Evolutionary conservation across 768 basidiomycete genomes (phyloP).

Genomic region (Lyophyllum semitale): DNA sequence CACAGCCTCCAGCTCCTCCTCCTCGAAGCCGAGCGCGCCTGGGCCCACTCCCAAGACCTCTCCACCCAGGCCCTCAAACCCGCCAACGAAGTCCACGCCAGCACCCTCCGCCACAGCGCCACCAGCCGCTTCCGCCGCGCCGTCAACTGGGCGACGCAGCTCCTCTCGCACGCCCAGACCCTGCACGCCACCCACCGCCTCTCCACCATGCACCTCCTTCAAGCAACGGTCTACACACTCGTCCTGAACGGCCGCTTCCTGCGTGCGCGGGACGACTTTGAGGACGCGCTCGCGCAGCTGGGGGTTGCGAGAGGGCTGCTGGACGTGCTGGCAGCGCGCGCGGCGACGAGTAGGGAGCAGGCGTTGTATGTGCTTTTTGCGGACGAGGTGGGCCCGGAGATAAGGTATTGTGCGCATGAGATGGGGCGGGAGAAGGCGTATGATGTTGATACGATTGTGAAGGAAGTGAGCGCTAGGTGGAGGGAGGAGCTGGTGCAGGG

Average conservation of each 20-base stretch:
- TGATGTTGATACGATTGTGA: constrained; percentile 75
- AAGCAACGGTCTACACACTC: constrained; percentile 78
- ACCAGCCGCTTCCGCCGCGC: constrained; percentile 81
- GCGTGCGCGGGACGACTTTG: constrained; percentile 74
- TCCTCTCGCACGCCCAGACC: constrained; percentile 72
- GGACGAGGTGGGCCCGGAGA: constrained; percentile 89
- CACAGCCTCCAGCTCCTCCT: constrained; percentile 79
- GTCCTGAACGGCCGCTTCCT: constrained; percentile 83
- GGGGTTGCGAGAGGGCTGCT: constrained; percentile 77
- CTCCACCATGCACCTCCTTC: constrained; percentile 59
- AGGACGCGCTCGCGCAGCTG: constrained; percentile 73
- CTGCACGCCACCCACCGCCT: constrained; percentile 57
- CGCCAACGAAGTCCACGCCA: constrained; percentile 50
- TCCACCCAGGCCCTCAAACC: constrained; percentile 50
- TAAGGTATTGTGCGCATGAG: constrained; percentile 90
- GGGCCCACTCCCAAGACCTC: constrained; percentile 88
- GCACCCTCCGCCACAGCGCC: constrained; percentile 69
- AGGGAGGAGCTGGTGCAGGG: constrained; percentile 64
- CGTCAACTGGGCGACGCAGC: constrained; percentile 74
- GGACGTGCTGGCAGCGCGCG: constrained; percentile 61
- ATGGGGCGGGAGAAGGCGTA: constrained; percentile 78
- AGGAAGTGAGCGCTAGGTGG: constrained; percentile 59
- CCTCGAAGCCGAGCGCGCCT: constrained; percentile 90
- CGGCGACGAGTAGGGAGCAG: constrained; percentile 79
- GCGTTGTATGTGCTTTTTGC: constrained; percentile 83